These are phyloP conservation scores for Ustilago xerochloae DNA, from an alignment of 1,284 basidiomycete species.

Conservation along the genomic window DNA sequence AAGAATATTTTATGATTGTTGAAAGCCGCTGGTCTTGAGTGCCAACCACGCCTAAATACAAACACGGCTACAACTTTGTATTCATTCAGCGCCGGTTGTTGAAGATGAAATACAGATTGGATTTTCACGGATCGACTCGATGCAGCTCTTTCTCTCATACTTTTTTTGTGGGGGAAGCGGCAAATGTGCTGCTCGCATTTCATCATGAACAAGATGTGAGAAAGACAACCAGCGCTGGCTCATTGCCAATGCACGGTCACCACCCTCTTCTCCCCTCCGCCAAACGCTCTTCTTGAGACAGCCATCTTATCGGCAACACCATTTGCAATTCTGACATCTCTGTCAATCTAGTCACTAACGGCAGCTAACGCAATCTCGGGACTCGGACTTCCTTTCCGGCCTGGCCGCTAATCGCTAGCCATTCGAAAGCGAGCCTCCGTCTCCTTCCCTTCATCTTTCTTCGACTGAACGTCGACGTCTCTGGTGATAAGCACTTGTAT, in stretches of 20 bases:
- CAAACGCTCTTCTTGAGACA: not conserved
- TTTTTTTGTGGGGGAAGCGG: not conserved
- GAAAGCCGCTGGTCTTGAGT: not conserved
- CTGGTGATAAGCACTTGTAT: too few species aligned
- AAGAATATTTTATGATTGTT: not conserved
- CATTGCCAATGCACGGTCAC: not conserved
- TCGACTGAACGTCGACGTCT: too few species aligned
- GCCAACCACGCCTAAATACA: not conserved
- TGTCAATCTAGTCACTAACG: too few species aligned
- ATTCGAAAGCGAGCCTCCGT: too few species aligned
- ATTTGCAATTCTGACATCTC: not conserved
- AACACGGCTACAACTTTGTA: not conserved
- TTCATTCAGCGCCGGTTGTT: not conserved
- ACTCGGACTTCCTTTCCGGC: too few species aligned
- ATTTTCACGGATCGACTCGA: slow-evolving; percentile 4
- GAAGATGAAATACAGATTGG: not conserved
- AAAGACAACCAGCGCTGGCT: not conserved
- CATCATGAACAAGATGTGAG: not conserved
- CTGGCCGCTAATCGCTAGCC: too few species aligned
- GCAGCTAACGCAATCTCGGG: too few species aligned
- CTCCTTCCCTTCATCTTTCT: too few species aligned
- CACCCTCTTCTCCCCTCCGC: not conserved
- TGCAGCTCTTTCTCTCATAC: not conserved
- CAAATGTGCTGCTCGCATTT: not conserved
- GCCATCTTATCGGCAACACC: not conserved